phyloP scores from a whole-genome alignment of 2,329 filamentous ascomycete genomes.

The Verticillium longisporum region DNA sequence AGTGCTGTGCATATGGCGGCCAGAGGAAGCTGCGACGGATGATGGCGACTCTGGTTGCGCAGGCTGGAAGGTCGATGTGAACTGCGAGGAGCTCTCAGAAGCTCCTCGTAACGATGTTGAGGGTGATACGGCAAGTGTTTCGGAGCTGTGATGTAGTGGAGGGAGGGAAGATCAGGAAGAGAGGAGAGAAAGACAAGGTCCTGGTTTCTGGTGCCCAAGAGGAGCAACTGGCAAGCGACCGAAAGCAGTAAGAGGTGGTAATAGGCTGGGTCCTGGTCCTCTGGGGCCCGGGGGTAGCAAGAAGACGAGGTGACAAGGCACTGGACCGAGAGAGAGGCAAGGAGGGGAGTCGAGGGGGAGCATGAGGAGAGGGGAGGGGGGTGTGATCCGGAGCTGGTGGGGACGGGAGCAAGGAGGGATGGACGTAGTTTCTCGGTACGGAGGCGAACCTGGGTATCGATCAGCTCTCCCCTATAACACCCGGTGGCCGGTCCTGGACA shows the following conservation, averaged over 20 bases:
- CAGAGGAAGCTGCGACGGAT: conserved; percentile 4
- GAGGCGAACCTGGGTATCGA: not conserved
- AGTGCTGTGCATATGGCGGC: conserved; percentile 8
- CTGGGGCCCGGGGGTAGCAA: conserved; percentile 8
- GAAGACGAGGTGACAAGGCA: conserved; percentile 6
- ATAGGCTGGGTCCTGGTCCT: not conserved
- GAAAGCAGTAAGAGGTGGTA: conserved; percentile 3
- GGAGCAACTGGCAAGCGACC: not conserved
- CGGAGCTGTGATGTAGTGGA: conserved; percentile 12
- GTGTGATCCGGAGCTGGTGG: not conserved
- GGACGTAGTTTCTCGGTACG: not conserved
- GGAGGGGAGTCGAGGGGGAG: not conserved
- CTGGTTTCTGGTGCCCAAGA: not conserved
- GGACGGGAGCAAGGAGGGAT: not conserved
- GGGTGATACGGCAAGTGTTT: conserved; percentile 21
- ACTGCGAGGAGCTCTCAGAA: conserved; percentile 7
- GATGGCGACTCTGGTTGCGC: not conserved
- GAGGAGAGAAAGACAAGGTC: not conserved
- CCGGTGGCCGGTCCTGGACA: not conserved
- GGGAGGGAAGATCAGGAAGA: conserved; percentile 5
- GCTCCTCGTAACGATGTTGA: conserved; percentile 2
- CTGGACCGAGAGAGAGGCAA: not conserved
- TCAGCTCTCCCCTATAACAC: not conserved
- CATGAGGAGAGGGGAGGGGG: not conserved
- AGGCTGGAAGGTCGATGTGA: conserved; percentile 5